Conservation (phyloP, 2,329 filamentous ascomycete species). For the Neospermospora avenae region DNA sequence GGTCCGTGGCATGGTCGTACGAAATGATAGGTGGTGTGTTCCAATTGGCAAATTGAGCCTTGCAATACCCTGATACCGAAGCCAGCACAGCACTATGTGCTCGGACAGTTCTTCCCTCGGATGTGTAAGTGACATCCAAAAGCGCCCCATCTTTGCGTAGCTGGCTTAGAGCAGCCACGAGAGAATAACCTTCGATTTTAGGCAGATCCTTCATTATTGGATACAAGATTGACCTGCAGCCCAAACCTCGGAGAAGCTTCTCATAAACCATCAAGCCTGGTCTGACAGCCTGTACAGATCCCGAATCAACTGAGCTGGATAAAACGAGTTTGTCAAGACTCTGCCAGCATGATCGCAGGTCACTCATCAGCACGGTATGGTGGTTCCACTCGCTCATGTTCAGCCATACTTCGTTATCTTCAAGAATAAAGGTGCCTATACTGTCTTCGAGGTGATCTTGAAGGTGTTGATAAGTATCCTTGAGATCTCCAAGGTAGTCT, state of each 20-base stretch:
- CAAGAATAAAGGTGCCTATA: conserved; percentile 6
- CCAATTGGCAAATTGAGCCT: conserved; percentile 17
- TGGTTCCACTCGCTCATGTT: conserved; percentile 17
- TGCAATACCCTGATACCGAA: conserved; percentile 20
- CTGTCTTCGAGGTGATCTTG: conserved; percentile 19
- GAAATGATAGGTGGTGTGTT: conserved; percentile 3
- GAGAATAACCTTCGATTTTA: not conserved
- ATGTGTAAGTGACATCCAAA: conserved; percentile 21
- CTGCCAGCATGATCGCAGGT: conserved; percentile 24
- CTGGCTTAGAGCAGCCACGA: conserved; percentile 8
- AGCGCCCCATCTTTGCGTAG: conserved; percentile 16
- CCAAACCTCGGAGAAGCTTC: conserved; percentile 24
- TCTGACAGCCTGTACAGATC: conserved; percentile 23
- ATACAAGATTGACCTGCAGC: conserved; percentile 24
- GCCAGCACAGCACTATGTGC: conserved; percentile 25
- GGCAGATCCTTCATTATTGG: conserved; percentile 19
- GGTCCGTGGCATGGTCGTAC: conserved; percentile 18
- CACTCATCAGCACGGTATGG: not conserved
- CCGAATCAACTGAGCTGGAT: conserved; percentile 27
- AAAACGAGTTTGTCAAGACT: conserved; percentile 23
- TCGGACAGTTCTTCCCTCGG: conserved; percentile 17
- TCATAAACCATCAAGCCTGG: conserved; percentile 23
- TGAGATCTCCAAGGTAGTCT: conserved; percentile 22
- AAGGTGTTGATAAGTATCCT: conserved; percentile 24
- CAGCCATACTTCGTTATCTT: conserved; percentile 20